phyloP scores from a whole-genome alignment of 2,329 filamentous ascomycete species.

The Stylonectria norvegica region DNA sequence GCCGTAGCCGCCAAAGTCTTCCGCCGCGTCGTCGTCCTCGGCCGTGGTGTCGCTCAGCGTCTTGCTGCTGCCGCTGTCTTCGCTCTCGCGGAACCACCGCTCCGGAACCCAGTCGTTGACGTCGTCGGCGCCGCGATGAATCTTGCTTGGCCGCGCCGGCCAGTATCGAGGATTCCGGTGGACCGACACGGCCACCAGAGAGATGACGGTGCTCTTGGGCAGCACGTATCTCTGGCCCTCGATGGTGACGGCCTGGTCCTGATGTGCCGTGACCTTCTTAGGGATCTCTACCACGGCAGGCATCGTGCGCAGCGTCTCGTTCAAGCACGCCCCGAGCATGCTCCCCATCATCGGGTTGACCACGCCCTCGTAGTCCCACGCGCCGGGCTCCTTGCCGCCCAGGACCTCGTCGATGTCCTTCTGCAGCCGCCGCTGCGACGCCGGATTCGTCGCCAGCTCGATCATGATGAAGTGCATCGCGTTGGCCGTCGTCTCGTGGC shows the following conservation, averaged over 20 bases:
- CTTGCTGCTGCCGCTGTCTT: conserved; percentile 20
- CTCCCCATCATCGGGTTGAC: conserved; percentile 64
- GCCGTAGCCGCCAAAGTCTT: conserved; percentile 56
- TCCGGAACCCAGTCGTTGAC: conserved; percentile 68
- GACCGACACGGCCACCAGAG: conserved; percentile 51
- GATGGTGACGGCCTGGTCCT: conserved; percentile 56
- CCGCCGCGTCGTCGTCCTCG: conserved; percentile 33
- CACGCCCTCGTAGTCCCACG: conserved; percentile 69
- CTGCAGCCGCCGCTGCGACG: conserved; percentile 63
- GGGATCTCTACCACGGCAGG: conserved; percentile 71
- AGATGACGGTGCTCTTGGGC: conserved; percentile 54
- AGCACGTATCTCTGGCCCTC: conserved; percentile 56
- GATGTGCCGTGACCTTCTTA: conserved; percentile 53
- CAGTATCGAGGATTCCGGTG: conserved; percentile 72
- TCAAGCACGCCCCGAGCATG: conserved; percentile 71
- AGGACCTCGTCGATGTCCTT: conserved; percentile 65
- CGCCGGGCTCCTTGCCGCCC: conserved; percentile 51
- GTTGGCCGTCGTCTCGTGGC: conserved; percentile 79
- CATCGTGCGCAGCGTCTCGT: conserved; percentile 71
- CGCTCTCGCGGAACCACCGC: conserved; percentile 58
- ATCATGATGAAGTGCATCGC: conserved; percentile 68
- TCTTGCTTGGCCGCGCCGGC: conserved; percentile 52
- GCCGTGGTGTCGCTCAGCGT: conserved; percentile 9
- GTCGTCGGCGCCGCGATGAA: conserved; percentile 48
- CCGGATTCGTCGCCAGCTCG: conserved; percentile 62